Base-by-base conservation (phyloP, 805 yeast species). In the Saccharomycopsis guyanensis region DNA sequence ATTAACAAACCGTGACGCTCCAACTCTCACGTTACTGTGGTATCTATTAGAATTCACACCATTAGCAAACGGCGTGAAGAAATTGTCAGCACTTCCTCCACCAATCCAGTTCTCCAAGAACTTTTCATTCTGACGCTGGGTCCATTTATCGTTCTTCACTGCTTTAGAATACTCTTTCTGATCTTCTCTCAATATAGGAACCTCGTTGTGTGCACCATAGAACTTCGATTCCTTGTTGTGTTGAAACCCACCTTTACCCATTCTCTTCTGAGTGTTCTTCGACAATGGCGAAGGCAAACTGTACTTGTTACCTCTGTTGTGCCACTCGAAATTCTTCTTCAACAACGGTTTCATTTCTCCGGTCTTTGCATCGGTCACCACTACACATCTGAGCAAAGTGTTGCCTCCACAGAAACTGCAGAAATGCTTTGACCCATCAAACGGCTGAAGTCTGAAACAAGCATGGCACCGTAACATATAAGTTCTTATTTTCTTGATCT, bases 391-490 rank as follows among this genome's bases (percentile, higher is more conserved):
- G 55, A 89, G 62, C 49, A 93, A 66, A 0, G 98, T 91, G 49
- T 82, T 78, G 43, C 97, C 96, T 51, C 99, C 99, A 72, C 99
- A 93, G 44, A 79, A 75, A 13, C 96, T 85, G 63, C 99, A 93
- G 69, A 93, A 93, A 64, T 88, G 96, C 57, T 77, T 77, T 53
- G 76, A 73, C 57, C 80, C 83, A 23, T 91, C 86, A 46, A 86
- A 71, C 5, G 95, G 89, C 12, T 81, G 68, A 61, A 93, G 70
- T 49, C 75, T 70, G 76, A 93, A 93, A 67, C 99, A 93, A 0
- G 97, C 99, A 63, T 93, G 96, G 64, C 99, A 93, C 65, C 99
- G 73, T 59, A 86, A 74, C 97, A 91, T 91, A 62, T 86, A 89
- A 67, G 83, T 86, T 61, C 95, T 75, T 29, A 93, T 83, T 61